Evolutionary conservation across 129 eudicot species (phyloP).

Genomic region (Erigeron canadensis): DNA sequence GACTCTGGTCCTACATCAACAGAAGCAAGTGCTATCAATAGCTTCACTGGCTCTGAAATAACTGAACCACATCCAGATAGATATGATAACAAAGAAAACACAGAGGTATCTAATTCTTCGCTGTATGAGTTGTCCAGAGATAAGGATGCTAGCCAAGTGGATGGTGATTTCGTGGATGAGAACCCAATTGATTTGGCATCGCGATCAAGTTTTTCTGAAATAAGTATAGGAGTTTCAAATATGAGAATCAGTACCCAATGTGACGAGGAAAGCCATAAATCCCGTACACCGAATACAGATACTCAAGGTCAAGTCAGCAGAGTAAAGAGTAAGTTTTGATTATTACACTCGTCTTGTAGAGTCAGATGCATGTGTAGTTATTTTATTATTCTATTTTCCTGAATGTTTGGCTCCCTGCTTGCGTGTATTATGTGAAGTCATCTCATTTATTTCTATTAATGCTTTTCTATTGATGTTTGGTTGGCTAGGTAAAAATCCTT

Average conservation of each 20-base stretch:
- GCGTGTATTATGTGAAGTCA: slow-evolving; percentile 3
- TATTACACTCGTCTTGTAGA: neutral
- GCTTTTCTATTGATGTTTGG: neutral
- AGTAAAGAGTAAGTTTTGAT: slow-evolving; percentile 50
- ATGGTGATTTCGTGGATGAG: slow-evolving; percentile 24
- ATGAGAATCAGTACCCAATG: slow-evolving; percentile 31
- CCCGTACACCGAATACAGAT: slow-evolving; percentile 43
- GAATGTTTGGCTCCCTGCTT: neutral
- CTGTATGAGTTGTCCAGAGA: slow-evolving; percentile 33
- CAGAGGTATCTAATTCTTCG: slow-evolving; percentile 29
- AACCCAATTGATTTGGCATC: slow-evolving; percentile 24
- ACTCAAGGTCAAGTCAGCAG: slow-evolving; percentile 43
- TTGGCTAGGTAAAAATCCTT: slow-evolving; percentile 75
- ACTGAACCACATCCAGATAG: slow-evolving; percentile 38
- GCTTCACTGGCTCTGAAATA: slow-evolving; percentile 45
- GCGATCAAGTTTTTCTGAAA: slow-evolving; percentile 21
- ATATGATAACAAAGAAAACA: slow-evolving; percentile 35
- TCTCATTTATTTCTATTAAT: neutral
- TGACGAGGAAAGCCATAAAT: slow-evolving; percentile 44
- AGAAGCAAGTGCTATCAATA: slow-evolving; percentile 51
- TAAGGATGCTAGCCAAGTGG: slow-evolving; percentile 34
- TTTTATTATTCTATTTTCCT: neutral
- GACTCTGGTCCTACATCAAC: slow-evolving; percentile 50
- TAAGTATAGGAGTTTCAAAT: slow-evolving; percentile 39
- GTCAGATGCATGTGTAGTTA: neutral